These are phyloP conservation scores for Podila epigama DNA, from an alignment of 192 early-diverging fungal genomes.

Conservation along the genomic window DNA sequence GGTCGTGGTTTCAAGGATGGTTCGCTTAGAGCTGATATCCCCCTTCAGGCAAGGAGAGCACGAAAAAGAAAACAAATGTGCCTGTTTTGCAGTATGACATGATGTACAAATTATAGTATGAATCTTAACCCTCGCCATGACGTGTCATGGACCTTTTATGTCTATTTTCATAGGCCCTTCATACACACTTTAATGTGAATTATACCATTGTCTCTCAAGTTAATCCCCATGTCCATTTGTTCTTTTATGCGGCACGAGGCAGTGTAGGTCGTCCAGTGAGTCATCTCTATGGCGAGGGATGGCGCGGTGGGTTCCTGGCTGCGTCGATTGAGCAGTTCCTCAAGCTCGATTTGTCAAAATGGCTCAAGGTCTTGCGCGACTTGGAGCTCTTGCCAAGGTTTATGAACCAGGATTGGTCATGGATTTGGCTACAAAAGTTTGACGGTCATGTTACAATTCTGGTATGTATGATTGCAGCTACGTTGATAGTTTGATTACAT, in stretches of 20 bases:
- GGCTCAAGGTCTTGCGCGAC: constrained; percentile 82
- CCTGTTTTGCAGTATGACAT: neutral
- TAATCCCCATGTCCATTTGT: constrained; percentile 88
- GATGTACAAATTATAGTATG: too few species aligned
- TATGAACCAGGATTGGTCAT: constrained; percentile 81
- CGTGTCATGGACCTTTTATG: neutral
- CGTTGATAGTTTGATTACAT: neutral
- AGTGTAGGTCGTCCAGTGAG: constrained; percentile 77
- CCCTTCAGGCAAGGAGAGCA: constrained; percentile 53
- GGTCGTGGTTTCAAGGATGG: constrained; percentile 85
- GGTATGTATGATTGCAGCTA: constrained; percentile 25
- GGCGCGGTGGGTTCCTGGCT: constrained; percentile 90
- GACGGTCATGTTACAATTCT: constrained; percentile 90
- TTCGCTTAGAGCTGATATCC: constrained; percentile 82
- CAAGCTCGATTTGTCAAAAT: constrained; percentile 88
- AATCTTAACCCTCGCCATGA: neutral
- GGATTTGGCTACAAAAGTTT: constrained; percentile 89
- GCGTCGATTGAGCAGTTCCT: constrained; percentile 80
- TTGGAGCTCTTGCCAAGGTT: constrained; percentile 79
- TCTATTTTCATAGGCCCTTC: constrained; percentile 56
- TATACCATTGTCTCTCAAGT: constrained; percentile 86
- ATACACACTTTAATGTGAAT: constrained; percentile 84
- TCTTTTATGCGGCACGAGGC: constrained; percentile 86
- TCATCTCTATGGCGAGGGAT: constrained; percentile 75
- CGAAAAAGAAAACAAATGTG: neutral